Conservation (phyloP, 1,139 yeast genomes). For the Hansenula sp. region DNA sequence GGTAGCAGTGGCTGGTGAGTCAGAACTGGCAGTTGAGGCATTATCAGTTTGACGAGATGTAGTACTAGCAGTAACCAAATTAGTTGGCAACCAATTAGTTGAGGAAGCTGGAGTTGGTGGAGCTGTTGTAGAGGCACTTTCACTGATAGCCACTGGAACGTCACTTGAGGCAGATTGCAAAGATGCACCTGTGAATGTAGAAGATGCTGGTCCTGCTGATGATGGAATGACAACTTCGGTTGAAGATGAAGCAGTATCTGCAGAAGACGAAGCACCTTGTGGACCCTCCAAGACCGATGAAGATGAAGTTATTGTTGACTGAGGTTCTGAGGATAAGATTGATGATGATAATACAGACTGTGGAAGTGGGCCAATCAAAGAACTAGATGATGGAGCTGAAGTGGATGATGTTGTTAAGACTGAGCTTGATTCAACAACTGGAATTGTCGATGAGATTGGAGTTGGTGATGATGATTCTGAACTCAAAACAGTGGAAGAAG, state of each 20-base stretch:
- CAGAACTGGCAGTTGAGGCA: constrained; percentile 34
- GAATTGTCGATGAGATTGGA: constrained; percentile 4
- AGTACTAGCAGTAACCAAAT: constrained; percentile 26
- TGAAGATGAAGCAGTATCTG: background rate
- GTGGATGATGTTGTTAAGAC: background rate
- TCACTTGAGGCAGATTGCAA: background rate
- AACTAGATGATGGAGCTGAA: background rate
- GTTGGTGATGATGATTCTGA: constrained; percentile 7
- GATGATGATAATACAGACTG: background rate
- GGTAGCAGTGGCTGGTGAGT: constrained; percentile 34
- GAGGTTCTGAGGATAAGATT: background rate
- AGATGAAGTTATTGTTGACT: constrained; percentile 4
- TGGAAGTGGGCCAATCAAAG: background rate
- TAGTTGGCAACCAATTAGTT: constrained; percentile 30
- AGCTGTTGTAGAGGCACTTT: constrained; percentile 2
- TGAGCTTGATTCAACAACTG: background rate
- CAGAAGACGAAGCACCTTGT: background rate
- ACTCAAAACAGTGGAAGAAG: constrained; percentile 5
- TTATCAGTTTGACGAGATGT: constrained; percentile 23
- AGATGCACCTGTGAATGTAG: background rate
- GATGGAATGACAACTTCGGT: background rate
- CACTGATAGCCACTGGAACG: constrained; percentile 7
- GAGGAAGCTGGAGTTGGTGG: constrained; percentile 8
- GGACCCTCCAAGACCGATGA: background rate
- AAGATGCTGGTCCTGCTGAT: background rate